Conservation (phyloP, 352 stramenopile genomes). For the Globisporangium barbulae region DNA sequence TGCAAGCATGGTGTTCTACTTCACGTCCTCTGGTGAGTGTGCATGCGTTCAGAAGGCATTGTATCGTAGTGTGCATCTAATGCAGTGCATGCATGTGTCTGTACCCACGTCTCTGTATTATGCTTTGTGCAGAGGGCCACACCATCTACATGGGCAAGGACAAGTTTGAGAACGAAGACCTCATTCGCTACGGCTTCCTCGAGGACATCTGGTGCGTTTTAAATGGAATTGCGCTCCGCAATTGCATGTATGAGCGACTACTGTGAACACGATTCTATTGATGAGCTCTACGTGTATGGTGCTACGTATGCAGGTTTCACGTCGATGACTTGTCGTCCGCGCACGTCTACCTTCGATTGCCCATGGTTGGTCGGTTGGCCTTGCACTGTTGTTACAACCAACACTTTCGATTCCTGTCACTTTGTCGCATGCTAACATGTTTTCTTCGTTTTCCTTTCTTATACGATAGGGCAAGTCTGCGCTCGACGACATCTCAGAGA, state of each 20-base stretch:
- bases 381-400: background rate
- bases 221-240: background rate
- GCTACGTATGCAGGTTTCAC: slow-evolving; percentile 83
- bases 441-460: background rate
- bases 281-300: background rate
- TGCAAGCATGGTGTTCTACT: slow-evolving; percentile 72
- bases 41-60: background rate
- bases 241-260: background rate
- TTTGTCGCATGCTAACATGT: background rate
- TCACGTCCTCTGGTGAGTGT: slow-evolving; percentile 72
- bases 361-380: slow-evolving; percentile 40
- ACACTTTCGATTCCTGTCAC: background rate
- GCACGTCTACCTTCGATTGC: slow-evolving; percentile 97
- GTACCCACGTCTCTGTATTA: background rate
- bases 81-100: background rate
- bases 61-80: background rate
- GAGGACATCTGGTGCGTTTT: slow-evolving; percentile 90
- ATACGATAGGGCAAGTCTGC: slow-evolving; percentile 54
- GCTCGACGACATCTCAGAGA: slow-evolving; percentile 75
- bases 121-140: slow-evolving; percentile 64
- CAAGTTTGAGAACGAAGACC: slow-evolving; percentile 99
- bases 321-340: slow-evolving; percentile 97
- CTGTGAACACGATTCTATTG: background rate
- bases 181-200: slow-evolving; percentile 96
- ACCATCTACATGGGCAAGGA: slow-evolving; percentile 98